Evolutionary conservation across 2,329 filamentous ascomycete genomes (phyloP), one percentile per base, ranked within the genome.

Genomic region (Pestalotiopsis fici): DNA sequence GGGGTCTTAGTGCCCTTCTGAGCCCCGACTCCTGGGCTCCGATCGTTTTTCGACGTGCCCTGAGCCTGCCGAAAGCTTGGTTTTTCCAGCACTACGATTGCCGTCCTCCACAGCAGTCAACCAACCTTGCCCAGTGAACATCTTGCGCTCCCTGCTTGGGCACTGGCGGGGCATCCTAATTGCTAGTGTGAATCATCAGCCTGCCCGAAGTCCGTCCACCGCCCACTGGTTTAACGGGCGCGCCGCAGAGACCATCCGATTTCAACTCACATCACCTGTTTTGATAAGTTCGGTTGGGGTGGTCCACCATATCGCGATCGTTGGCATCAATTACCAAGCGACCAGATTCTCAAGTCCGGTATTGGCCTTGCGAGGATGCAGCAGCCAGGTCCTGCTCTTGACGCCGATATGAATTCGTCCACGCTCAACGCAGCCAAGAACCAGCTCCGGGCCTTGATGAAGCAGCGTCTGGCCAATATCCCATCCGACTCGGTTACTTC

Each of bases 361-460:
- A 23, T 27, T 43, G 23, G 31, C 31, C 7, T 57, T 43, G 37
- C 21, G 37, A 62, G 18, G 47, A 66, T 66, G 64, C 64, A 66
- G 39, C 35, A 56, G 37, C 35, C 9, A 35, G 31, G 3, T 35
- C 31, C 31, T 35, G 31, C 28, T 35, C 50, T 25, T 21, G 12
- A 25, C 28, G 66, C 70, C 63, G 72, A 73, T 47, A 78, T 78
- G 77, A 77, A 74, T 59, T 71, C 72, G 23, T 66, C 74, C 37
- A 67, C 87, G 64, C 80, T 94, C 66, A 85, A 85, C 70, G 83
- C 86, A 67, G 90, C 92, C 57, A 97, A 97, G 82, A 90, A 91
- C 76, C 90, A 93, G 73, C 83, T 97, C 69, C 87, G 95, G 67
- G 85, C 84, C 69, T 81, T 87, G 65, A 91, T 97, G 82, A 94